phyloP scores from a whole-genome alignment of 805 yeast species.

The Candida sonorensis region DNA sequence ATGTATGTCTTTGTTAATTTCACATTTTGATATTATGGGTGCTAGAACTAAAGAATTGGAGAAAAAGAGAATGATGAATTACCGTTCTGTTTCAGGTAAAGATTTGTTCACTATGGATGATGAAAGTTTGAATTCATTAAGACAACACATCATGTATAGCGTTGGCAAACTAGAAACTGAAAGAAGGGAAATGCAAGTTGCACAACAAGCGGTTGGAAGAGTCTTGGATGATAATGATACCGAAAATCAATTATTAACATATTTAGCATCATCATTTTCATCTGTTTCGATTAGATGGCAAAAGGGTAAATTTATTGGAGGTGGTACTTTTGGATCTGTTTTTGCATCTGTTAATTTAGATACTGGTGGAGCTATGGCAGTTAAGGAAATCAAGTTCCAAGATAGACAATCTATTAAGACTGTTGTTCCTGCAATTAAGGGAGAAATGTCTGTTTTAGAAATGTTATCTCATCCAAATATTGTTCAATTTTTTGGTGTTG shows the following conservation, averaged over 20 bases:
- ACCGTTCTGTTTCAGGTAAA: slow-evolving; percentile 41
- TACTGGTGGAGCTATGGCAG: slow-evolving; percentile 95
- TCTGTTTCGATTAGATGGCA: slow-evolving; percentile 96
- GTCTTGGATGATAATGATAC: slow-evolving; percentile 83
- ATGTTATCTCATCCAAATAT: slow-evolving; percentile 94
- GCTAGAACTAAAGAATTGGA: slow-evolving; percentile 78
- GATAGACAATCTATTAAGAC: slow-evolving; percentile 79
- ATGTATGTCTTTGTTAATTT: slow-evolving; percentile 86
- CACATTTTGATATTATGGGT: slow-evolving; percentile 98
- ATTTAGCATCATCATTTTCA: slow-evolving; percentile 82
- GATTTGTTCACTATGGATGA: slow-evolving; percentile 50
- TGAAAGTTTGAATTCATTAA: slow-evolving; percentile 47
- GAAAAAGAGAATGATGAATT: slow-evolving; percentile 46
- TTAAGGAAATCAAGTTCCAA: slow-evolving; percentile 87
- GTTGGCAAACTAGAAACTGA: slow-evolving; percentile 56
- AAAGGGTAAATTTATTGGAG: slow-evolving; percentile 87
- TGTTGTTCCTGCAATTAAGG: slow-evolving; percentile 83
- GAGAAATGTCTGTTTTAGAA: slow-evolving; percentile 94
- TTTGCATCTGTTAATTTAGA: slow-evolving; percentile 89
- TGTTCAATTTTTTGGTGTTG: slow-evolving; percentile 95
- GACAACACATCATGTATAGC: slow-evolving; percentile 62
- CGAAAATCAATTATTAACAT: slow-evolving; percentile 80
- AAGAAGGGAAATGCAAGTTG: slow-evolving; percentile 35
- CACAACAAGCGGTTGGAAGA: slow-evolving; percentile 64
- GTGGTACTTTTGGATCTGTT: slow-evolving; percentile 94